Conservation (phyloP, 805 yeast genomes). For the Kazachstania africana region DNA sequence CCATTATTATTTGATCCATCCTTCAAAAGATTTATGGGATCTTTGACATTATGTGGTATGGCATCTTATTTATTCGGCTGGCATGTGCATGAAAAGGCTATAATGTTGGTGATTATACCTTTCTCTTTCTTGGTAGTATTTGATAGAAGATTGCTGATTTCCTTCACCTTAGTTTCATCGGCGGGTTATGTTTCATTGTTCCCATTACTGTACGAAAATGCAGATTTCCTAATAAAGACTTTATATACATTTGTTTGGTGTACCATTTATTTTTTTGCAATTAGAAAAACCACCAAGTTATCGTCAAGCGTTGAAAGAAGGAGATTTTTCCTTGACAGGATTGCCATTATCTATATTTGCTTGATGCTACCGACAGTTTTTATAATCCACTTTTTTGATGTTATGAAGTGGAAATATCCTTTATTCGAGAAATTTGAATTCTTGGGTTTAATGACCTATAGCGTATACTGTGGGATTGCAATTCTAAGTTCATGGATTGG, state of each 20-base stretch:
- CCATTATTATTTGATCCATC: conserved; percentile 65
- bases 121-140: conserved; percentile 62
- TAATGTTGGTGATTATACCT: conserved; percentile 82
- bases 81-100: conserved; percentile 98
- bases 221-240: conserved; percentile 68
- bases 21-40: conserved; percentile 68
- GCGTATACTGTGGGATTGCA: conserved; percentile 81
- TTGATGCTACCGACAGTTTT: conserved; percentile 57
- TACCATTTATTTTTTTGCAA: conserved; percentile 58
- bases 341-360: conserved; percentile 52
- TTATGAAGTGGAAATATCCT: conserved; percentile 43
- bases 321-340: conserved; percentile 59
- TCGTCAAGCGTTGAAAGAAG: conserved; percentile 32
- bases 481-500: conserved; percentile 81
- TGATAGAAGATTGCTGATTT: conserved; percentile 59
- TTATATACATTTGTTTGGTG: conserved; percentile 79
- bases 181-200: conserved; percentile 82
- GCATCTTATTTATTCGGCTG: conserved; percentile 91
- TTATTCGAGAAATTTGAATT: conserved; percentile 55
- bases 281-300: conserved; percentile 51
- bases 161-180: conserved; percentile 60
- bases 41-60: conserved; percentile 80
- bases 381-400: conserved; percentile 34
- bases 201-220: conserved; percentile 72
- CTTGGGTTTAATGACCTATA: conserved; percentile 65